phyloP scores from a whole-genome alignment of 2,329 filamentous ascomycete species.

The Chrysosphaeria jannelii region DNA sequence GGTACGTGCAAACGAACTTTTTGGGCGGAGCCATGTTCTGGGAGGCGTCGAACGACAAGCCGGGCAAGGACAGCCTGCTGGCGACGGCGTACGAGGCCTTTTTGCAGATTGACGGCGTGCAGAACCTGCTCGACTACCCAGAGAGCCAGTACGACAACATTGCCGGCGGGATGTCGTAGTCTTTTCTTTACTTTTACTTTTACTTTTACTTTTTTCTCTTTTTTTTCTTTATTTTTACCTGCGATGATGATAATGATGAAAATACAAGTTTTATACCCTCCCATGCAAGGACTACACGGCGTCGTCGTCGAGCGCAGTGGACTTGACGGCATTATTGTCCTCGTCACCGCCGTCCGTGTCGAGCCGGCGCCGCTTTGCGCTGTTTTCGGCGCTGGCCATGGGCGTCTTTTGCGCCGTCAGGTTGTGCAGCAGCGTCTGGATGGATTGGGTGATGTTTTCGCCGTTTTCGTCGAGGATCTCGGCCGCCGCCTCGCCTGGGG shows the following conservation, averaged over 20 bases:
- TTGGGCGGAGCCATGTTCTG: slow-evolving; percentile 66
- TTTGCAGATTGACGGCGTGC: slow-evolving; percentile 11
- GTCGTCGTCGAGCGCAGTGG: too few relatives aligned
- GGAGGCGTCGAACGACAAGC: slow-evolving; percentile 43
- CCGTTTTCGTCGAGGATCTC: background rate
- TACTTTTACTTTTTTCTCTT: too few relatives aligned
- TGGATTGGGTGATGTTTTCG: background rate
- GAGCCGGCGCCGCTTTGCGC: background rate
- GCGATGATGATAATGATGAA: too few relatives aligned
- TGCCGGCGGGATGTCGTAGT: slow-evolving; percentile 8
- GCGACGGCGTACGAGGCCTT: slow-evolving; percentile 12
- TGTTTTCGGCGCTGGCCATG: background rate
- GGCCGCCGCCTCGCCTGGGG: slow-evolving; percentile 2
- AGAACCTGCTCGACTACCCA: slow-evolving; percentile 22
- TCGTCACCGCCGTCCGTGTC: background rate
- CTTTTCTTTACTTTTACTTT: too few relatives aligned
- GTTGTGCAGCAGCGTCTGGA: background rate
- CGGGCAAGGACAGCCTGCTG: slow-evolving; percentile 28
- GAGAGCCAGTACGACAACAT: slow-evolving; percentile 25
- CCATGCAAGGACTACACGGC: too few relatives aligned
- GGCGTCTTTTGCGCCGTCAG: background rate
- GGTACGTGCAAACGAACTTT: slow-evolving; percentile 28
- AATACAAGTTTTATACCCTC: too few relatives aligned
- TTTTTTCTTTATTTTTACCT: too few relatives aligned
- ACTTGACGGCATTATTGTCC: too few relatives aligned